These are phyloP conservation scores for Colletotrichum paranaense DNA, from an alignment of 2,329 filamentous ascomycete species.

Conservation along the genomic window DNA sequence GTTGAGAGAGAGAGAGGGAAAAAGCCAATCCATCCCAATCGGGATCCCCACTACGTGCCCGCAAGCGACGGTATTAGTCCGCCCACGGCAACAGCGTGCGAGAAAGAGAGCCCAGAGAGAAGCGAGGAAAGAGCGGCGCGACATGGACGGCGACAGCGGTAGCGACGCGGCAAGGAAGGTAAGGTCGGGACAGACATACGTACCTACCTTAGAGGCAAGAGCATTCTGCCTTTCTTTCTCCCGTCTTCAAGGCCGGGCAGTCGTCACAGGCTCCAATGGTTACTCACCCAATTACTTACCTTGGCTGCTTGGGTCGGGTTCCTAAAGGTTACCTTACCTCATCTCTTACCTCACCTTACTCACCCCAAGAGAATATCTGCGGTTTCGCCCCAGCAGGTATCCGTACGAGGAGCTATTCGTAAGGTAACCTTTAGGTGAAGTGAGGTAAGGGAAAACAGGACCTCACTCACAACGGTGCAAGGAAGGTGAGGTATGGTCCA, in stretches of 20 bases:
- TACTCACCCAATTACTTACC: neutral
- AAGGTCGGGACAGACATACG: too few species aligned
- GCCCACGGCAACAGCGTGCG: constrained; percentile 17
- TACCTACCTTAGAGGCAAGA: neutral
- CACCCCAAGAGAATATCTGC: neutral
- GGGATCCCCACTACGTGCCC: constrained; percentile 28
- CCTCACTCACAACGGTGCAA: neutral
- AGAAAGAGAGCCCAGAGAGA: neutral
- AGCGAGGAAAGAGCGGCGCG: constrained; percentile 30
- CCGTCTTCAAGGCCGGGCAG: neutral
- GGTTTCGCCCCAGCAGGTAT: neutral
- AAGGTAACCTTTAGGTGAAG: neutral
- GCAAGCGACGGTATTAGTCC: constrained; percentile 27
- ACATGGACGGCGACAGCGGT: constrained; percentile 13
- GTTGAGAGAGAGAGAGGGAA: neutral
- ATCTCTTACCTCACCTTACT: neutral
- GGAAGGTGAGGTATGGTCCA: constrained; percentile 33
- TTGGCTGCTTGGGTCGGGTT: neutral
- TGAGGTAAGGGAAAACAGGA: constrained; percentile 15
- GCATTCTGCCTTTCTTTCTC: too few species aligned
- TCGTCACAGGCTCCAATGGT: neutral
- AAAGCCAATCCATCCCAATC: constrained; percentile 23
- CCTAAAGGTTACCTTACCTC: neutral
- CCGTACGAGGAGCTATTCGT: neutral
- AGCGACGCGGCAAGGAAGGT: constrained; percentile 18